Percentiles rank a stretch among this genome's conserved stretches.
Evolutionary conservation across 495 filamentous ascomycete species (phyloP).

Genomic region (Talaromyces wortmannii): DNA sequence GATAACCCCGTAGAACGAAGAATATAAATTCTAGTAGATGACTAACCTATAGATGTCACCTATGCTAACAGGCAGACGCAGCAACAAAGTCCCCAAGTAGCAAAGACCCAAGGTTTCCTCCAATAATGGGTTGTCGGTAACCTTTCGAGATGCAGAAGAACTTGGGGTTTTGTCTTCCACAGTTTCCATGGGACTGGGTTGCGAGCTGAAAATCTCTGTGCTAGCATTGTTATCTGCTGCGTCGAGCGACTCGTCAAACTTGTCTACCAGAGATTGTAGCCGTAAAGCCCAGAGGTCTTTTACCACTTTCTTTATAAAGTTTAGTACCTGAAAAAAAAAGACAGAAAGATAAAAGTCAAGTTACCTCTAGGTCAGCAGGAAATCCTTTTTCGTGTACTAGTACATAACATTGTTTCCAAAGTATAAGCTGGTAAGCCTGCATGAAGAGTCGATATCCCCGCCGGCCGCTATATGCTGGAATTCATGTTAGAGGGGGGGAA

Average conservation of each 20-base stretch:
- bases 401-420: constrained; percentile 65
- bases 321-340: background rate
- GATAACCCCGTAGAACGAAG: background rate
- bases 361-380: constrained; percentile 58
- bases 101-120: constrained; percentile 58
- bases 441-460: constrained; percentile 72
- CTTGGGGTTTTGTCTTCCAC: constrained; percentile 18
- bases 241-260: constrained; percentile 26
- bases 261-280: constrained; percentile 40
- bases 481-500: constrained; percentile 4
- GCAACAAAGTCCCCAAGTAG: constrained; percentile 57
- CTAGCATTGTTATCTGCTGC: constrained; percentile 19
- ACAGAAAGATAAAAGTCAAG: background rate
- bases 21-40: background rate
- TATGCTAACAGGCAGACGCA: constrained; percentile 57
- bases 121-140: constrained; percentile 43
- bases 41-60: constrained; percentile 53
- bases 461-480: constrained; percentile 47
- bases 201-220: constrained; percentile 43
- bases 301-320: constrained; percentile 38
- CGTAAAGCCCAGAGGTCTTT: constrained; percentile 66
- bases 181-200: constrained; percentile 20
- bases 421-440: constrained; percentile 76
- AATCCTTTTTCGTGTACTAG: constrained; percentile 55
- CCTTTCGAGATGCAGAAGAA: constrained; percentile 19